Percentiles rank a stretch among this genome's conserved stretches.
These are phyloP conservation scores for Tricholoma terreum DNA, from an alignment of 768 basidiomycete genomes.

Conservation along the genomic window DNA sequence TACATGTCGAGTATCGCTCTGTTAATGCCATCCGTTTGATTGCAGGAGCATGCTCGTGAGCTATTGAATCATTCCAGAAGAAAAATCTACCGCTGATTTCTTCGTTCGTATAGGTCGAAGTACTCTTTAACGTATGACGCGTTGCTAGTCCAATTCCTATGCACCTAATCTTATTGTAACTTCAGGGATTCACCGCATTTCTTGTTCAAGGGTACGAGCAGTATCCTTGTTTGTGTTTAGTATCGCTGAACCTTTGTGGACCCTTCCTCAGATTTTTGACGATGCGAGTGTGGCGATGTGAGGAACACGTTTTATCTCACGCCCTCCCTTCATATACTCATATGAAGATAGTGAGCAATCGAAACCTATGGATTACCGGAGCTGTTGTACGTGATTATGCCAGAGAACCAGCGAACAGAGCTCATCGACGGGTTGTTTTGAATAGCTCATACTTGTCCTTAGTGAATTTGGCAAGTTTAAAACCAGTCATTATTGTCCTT, in stretches of 20 bases:
- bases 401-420: neutral
- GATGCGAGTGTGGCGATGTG: conserved; percentile 43
- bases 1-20: neutral
- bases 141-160: neutral
- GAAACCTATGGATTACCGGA: conserved; percentile 31
- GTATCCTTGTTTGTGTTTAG: neutral
- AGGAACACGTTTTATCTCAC: conserved; percentile 11
- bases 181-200: conserved; percentile 43
- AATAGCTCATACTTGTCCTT: conserved; percentile 30
- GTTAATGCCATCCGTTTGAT: neutral
- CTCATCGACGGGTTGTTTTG: neutral
- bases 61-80: neutral
- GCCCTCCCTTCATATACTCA: neutral
- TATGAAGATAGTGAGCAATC: conserved; percentile 39
- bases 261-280: conserved; percentile 37
- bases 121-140: conserved; percentile 44
- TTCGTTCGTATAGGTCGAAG: conserved; percentile 34
- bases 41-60: conserved; percentile 37
- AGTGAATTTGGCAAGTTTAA: conserved; percentile 37
- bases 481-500: neutral
- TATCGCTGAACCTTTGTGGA: neutral
- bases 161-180: neutral
- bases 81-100: neutral
- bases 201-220: conserved; percentile 43
- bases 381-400: conserved; percentile 27